phyloP scores from a whole-genome alignment of 768 basidiomycete species.

The Russula ochroleuca region DNA sequence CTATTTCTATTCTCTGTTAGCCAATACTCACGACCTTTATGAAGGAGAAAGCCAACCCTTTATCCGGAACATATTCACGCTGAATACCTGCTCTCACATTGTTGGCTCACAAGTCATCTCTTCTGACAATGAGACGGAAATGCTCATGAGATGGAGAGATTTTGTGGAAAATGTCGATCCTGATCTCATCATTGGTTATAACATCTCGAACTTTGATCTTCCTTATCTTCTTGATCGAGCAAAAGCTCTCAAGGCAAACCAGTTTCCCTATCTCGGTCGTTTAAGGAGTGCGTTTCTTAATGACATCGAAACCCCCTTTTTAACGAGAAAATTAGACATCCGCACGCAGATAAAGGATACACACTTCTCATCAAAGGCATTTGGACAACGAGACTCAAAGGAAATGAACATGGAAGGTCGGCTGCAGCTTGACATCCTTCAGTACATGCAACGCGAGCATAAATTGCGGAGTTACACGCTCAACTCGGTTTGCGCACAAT shows the following conservation, averaged over 20 bases:
- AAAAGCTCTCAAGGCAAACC: slow-evolving; percentile 63
- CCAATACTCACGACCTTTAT: neutral
- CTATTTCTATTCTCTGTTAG: neutral
- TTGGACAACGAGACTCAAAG: slow-evolving; percentile 95
- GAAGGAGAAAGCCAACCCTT: slow-evolving; percentile 89
- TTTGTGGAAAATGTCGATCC: slow-evolving; percentile 90
- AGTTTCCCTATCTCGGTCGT: slow-evolving; percentile 70
- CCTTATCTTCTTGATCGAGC: slow-evolving; percentile 95
- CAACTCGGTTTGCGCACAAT: slow-evolving; percentile 96
- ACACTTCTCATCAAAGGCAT: slow-evolving; percentile 97
- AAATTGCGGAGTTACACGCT: slow-evolving; percentile 96
- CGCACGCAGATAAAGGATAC: slow-evolving; percentile 85
- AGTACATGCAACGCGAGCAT: slow-evolving; percentile 98
- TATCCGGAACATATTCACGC: slow-evolving; percentile 92
- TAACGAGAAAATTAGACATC: slow-evolving; percentile 44
- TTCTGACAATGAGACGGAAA: slow-evolving; percentile 64
- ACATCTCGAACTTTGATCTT: slow-evolving; percentile 90
- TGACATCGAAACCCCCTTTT: neutral
- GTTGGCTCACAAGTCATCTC: slow-evolving; percentile 95
- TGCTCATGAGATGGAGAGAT: slow-evolving; percentile 84
- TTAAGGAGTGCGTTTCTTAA: slow-evolving; percentile 11
- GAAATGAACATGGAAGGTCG: slow-evolving; percentile 88
- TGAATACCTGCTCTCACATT: slow-evolving; percentile 91
- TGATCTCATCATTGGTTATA: slow-evolving; percentile 95
- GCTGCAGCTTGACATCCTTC: slow-evolving; percentile 90